Evolutionary conservation across 495 filamentous ascomycete species (phyloP).

Genomic region (Penicillium coffeae): DNA sequence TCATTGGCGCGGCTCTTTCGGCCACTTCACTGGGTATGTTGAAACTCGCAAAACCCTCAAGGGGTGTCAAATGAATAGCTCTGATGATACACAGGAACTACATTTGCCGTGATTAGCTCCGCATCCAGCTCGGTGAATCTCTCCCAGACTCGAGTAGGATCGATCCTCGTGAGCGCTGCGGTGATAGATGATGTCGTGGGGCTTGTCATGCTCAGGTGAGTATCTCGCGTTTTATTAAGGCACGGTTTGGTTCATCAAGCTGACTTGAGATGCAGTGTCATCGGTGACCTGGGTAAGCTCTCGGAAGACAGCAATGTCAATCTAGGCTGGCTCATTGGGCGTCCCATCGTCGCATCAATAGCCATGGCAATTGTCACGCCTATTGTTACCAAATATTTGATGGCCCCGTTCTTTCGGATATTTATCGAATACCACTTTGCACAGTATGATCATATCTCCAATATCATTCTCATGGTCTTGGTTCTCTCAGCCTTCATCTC

Average conservation of each 20-base stretch:
- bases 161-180: conserved; percentile 53
- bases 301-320: conserved; percentile 26
- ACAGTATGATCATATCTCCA: conserved; percentile 27
- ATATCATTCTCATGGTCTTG: conserved; percentile 37
- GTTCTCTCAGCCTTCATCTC: conserved; percentile 47
- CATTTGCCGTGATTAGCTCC: conserved; percentile 32
- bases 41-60: not conserved
- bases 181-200: conserved; percentile 83
- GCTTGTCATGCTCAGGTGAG: conserved; percentile 63
- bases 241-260: not conserved
- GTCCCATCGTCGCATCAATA: conserved; percentile 54
- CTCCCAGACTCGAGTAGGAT: conserved; percentile 29
- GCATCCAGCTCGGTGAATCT: conserved; percentile 24
- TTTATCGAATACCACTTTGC: conserved; percentile 32
- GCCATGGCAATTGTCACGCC: conserved; percentile 50
- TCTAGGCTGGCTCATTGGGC: conserved; percentile 41
- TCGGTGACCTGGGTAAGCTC: conserved; percentile 39
- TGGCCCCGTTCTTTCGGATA: conserved; percentile 39
- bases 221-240: not conserved
- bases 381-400: conserved; percentile 42
- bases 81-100: conserved; percentile 20
- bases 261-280: conserved; percentile 35
- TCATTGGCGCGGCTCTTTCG: conserved; percentile 31
- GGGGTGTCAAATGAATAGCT: not conserved
- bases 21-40: conserved; percentile 30